These are phyloP conservation scores for Xerocomus amazonicus DNA, from an alignment of 1,284 basidiomycete species.

Conservation along the genomic window DNA sequence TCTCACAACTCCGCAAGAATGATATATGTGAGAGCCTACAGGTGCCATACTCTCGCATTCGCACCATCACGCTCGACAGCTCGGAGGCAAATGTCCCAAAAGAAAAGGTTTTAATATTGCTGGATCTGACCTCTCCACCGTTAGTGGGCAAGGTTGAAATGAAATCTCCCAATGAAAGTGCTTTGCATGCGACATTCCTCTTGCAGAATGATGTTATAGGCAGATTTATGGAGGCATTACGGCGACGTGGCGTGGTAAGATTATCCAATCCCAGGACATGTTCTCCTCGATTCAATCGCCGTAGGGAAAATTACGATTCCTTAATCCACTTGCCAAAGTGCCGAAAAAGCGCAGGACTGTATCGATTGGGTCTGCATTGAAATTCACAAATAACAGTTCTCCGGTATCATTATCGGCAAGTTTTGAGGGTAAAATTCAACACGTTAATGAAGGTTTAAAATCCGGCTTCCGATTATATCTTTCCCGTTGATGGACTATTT, in stretches of 20 bases:
- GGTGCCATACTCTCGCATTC: slow-evolving; percentile 44
- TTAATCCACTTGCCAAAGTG: slow-evolving; percentile 13
- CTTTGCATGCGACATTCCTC: slow-evolving; percentile 37
- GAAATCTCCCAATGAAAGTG: slow-evolving; percentile 17
- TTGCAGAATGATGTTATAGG: slow-evolving; percentile 33
- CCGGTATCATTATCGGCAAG: slow-evolving; percentile 21
- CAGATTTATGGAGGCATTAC: slow-evolving; percentile 41
- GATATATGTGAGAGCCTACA: slow-evolving; percentile 41
- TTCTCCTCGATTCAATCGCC: slow-evolving; percentile 5
- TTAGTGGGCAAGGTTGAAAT: slow-evolving; percentile 36
- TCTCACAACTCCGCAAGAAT: slow-evolving; percentile 30
- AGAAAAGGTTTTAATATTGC: slow-evolving; percentile 31
- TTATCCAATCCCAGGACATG: neutral
- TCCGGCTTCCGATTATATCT: neutral
- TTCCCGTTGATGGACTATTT: neutral
- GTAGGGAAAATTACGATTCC: slow-evolving; percentile 30
- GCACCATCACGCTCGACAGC: slow-evolving; percentile 39
- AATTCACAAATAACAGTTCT: slow-evolving; percentile 23
- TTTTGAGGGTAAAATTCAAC: slow-evolving; percentile 35
- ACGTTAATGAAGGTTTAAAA: slow-evolving; percentile 27
- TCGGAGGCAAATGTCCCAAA: slow-evolving; percentile 17
- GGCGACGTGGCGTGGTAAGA: slow-evolving; percentile 43
- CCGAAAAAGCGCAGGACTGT: slow-evolving; percentile 21
- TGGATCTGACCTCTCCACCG: slow-evolving; percentile 39
- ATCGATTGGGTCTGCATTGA: slow-evolving; percentile 30